These are phyloP conservation scores for Boletus fagicola DNA, from an alignment of 768 basidiomycete species.

Conservation along the genomic window DNA sequence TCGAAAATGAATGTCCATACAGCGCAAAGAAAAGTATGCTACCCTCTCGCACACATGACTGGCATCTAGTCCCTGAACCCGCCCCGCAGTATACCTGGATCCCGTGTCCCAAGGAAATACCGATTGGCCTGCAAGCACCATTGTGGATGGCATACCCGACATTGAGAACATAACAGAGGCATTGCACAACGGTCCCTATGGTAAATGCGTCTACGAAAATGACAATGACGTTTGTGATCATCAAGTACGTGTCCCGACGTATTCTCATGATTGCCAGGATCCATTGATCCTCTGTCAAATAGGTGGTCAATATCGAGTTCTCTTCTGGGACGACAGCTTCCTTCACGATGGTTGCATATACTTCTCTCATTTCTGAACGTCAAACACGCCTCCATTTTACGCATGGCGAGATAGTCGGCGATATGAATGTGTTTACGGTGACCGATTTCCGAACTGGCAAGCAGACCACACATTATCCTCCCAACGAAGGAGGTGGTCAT, in stretches of 20 bases:
- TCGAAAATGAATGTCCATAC: conserved; percentile 74
- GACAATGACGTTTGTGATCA: conserved; percentile 88
- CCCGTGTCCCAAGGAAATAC: conserved; percentile 49
- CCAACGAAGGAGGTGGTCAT: conserved; percentile 65
- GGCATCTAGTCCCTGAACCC: neutral
- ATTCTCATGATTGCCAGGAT: neutral
- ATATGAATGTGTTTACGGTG: conserved; percentile 74
- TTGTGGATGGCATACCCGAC: conserved; percentile 82
- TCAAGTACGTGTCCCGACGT: conserved; percentile 42
- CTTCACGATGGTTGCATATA: conserved; percentile 88
- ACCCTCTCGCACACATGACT: neutral
- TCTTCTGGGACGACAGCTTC: conserved; percentile 77
- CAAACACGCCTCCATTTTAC: conserved; percentile 83
- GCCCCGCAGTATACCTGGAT: conserved; percentile 70
- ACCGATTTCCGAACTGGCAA: conserved; percentile 66
- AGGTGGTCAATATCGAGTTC: conserved; percentile 88
- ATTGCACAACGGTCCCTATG: conserved; percentile 69
- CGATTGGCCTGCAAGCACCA: conserved; percentile 62
- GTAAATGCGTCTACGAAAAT: conserved; percentile 81
- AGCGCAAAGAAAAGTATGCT: conserved; percentile 79
- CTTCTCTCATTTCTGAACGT: conserved; percentile 76
- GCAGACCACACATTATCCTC: conserved; percentile 47
- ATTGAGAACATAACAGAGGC: conserved; percentile 82
- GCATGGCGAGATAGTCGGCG: conserved; percentile 85
- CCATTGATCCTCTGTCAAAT: conserved; percentile 17